A percentile compares a stretch with the other conserved stretches of the same genome.
These are phyloP conservation scores for Talaromyces sp. DNA, from an alignment of 2,329 filamentous ascomycete genomes.

Conservation along the genomic window DNA sequence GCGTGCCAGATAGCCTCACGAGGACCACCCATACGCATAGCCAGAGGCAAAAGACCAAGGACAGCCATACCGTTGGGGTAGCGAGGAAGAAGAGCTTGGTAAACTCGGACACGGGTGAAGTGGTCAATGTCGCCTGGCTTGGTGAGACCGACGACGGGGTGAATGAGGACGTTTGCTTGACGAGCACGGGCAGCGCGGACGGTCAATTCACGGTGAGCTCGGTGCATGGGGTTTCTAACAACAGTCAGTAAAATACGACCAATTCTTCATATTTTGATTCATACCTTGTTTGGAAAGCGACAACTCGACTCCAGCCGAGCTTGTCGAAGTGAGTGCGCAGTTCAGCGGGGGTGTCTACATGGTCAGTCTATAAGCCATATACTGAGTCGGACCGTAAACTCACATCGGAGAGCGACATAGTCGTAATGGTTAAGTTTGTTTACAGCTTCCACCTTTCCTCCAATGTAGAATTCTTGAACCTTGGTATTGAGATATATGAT, in stretches of 20 bases:
- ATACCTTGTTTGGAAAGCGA: slow-evolving; percentile 87
- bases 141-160: slow-evolving; percentile 95
- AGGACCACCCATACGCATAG: slow-evolving; percentile 98
- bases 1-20: slow-evolving; percentile 99
- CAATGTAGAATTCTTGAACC: slow-evolving; percentile 83
- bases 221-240: slow-evolving; percentile 89
- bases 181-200: slow-evolving; percentile 92
- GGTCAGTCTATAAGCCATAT: slow-evolving; percentile 15
- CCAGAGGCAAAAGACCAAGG: slow-evolving; percentile 85
- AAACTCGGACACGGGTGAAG: slow-evolving; percentile 97
- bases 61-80: slow-evolving; percentile 99
- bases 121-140: slow-evolving; percentile 99
- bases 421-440: slow-evolving; percentile 97
- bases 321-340: slow-evolving; percentile 97
- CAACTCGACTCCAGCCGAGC: slow-evolving; percentile 95
- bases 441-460: slow-evolving; percentile 92
- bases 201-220: slow-evolving; percentile 94
- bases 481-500: slow-evolving; percentile 81
- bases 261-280: not conserved
- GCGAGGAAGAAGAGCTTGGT: slow-evolving; percentile 90
- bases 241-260: not conserved
- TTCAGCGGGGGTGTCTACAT: slow-evolving; percentile 80
- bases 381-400: slow-evolving; percentile 30
- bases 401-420: slow-evolving; percentile 92
- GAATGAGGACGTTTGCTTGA: slow-evolving; percentile 97